Evolutionary conservation across 106 monocot genomes (phyloP).

Genomic region (Dendrobium catenatum): DNA sequence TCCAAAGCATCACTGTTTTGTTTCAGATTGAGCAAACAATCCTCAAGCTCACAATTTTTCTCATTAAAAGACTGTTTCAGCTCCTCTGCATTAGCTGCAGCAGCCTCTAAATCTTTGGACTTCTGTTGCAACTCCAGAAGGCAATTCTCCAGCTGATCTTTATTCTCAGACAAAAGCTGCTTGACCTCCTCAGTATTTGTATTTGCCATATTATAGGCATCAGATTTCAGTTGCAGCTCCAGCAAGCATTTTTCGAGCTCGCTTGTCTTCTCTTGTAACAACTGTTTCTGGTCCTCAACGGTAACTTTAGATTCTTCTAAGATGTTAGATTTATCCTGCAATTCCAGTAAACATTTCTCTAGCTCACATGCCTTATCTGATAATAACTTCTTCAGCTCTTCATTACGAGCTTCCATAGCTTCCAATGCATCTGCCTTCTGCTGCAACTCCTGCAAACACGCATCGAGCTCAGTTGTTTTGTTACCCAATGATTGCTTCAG

Average conservation of each 20-base stretch:
- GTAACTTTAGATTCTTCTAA: slow-evolving; percentile 18
- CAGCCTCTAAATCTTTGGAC: slow-evolving; percentile 27
- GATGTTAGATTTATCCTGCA: slow-evolving; percentile 48
- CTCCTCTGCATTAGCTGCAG: slow-evolving; percentile 30
- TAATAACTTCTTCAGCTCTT: slow-evolving; percentile 42
- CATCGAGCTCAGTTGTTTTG: slow-evolving; percentile 61
- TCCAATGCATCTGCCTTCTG: slow-evolving; percentile 56
- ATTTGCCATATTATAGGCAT: slow-evolving; percentile 33
- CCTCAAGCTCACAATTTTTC: slow-evolving; percentile 50
- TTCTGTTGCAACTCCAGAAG: slow-evolving; percentile 55
- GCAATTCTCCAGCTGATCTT: slow-evolving; percentile 36
- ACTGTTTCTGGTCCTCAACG: slow-evolving; percentile 13
- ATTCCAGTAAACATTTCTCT: slow-evolving; percentile 40
- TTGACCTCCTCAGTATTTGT: slow-evolving; percentile 29
- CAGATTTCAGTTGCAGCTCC: slow-evolving; percentile 14
- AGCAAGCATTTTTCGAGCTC: slow-evolving; percentile 47
- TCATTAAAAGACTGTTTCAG: slow-evolving; percentile 38
- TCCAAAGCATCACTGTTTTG: slow-evolving; percentile 38
- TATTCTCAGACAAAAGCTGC: slow-evolving; percentile 41
- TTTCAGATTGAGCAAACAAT: slow-evolving; percentile 43
- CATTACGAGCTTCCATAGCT: slow-evolving; percentile 21
- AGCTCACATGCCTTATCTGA: slow-evolving; percentile 43
- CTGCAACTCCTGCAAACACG: slow-evolving; percentile 50
- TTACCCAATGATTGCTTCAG: slow-evolving; percentile 79
- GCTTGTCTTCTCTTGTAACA: slow-evolving; percentile 30